phyloP scores from a whole-genome alignment of 805 yeast genomes.

The Hemisphaericaspora nanyangensis region DNA sequence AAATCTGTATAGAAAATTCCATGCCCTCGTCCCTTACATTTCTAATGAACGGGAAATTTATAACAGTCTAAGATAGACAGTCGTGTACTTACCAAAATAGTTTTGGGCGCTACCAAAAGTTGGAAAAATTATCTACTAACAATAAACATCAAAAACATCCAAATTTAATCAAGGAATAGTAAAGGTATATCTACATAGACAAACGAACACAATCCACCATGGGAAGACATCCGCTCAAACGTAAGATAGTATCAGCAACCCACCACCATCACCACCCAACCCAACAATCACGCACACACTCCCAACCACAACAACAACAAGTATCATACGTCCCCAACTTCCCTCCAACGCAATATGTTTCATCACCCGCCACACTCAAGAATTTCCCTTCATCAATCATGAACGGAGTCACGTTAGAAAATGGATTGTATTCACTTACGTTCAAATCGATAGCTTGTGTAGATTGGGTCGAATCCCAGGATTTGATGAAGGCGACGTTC shows the following conservation, averaged over 20 bases:
- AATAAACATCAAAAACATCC: no score
- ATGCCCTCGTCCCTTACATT: no score
- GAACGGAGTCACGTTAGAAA: constrained; percentile 38
- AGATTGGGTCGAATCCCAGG: constrained; percentile 32
- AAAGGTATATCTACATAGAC: constrained; percentile 1
- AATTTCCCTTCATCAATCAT: constrained; percentile 29
- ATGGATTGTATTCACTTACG: constrained; percentile 39
- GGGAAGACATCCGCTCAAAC: constrained; percentile 1
- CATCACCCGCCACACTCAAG: constrained; percentile 10
- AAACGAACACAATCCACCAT: constrained; percentile 1
- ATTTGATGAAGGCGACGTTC: constrained; percentile 26
- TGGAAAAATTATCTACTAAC: no score
- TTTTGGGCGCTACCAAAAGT: no score
- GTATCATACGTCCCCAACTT: background rate
- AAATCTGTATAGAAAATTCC: no score
- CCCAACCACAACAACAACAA: background rate
- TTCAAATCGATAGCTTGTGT: constrained; percentile 38
- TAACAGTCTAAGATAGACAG: no score
- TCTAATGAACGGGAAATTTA: no score
- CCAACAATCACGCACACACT: background rate
- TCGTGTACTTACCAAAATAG: no score
- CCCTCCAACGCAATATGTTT: constrained; percentile 11
- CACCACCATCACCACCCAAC: background rate
- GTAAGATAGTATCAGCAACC: background rate
- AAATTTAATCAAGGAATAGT: no score